A percentile compares a stretch with the other conserved stretches of the same genome.
Evolutionary conservation across 345 rosid genomes (phyloP).

Genomic region (Corchorus olitorius): DNA sequence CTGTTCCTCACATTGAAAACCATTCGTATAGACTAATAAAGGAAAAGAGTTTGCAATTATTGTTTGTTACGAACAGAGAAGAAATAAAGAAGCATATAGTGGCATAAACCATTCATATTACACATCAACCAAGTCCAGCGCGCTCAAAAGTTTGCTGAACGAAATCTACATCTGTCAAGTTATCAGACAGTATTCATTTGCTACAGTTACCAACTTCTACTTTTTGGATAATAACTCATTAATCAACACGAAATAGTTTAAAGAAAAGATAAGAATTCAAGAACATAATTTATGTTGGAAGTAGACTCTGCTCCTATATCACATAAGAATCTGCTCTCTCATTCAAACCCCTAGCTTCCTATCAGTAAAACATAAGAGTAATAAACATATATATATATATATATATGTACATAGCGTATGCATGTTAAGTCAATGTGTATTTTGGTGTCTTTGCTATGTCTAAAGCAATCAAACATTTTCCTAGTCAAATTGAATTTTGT

Average conservation of each 20-base stretch:
- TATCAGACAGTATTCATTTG: conserved; percentile 33
- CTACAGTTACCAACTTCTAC: conserved; percentile 32
- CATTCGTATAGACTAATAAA: background rate
- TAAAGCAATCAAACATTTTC: background rate
- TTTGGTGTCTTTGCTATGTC: background rate
- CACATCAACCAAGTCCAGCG: conserved; percentile 32
- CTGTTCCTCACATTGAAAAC: background rate
- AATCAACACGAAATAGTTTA: background rate
- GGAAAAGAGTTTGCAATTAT: background rate
- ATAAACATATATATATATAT: background rate
- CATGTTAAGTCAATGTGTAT: background rate
- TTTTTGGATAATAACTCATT: background rate
- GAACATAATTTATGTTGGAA: background rate
- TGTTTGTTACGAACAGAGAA: background rate
- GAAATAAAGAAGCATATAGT: background rate
- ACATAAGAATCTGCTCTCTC: background rate
- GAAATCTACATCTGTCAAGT: conserved; percentile 13
- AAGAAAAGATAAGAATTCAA: background rate
- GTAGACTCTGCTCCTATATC: background rate
- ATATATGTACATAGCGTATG: background rate
- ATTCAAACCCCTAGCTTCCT: background rate
- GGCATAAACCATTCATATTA: background rate
- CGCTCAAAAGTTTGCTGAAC: conserved; percentile 15
- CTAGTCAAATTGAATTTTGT: background rate
- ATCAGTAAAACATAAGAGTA: background rate